phyloP scores from a whole-genome alignment of 2,329 filamentous ascomycete genomes.

The Aspergillus alliaceus region DNA sequence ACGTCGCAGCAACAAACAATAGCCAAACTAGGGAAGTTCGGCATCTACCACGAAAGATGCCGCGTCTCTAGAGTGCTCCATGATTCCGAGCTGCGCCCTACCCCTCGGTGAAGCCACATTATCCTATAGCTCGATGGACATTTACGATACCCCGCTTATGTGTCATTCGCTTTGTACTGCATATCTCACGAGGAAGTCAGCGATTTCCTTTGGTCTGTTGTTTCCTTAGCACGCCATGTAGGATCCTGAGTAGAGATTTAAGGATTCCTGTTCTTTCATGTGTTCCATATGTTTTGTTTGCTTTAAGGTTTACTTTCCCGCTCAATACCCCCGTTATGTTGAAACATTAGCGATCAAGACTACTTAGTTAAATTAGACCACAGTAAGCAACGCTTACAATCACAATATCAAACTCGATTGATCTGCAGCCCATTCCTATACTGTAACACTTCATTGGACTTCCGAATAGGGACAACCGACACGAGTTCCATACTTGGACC shows the following conservation, averaged over 20 bases:
- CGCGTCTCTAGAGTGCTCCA: background rate
- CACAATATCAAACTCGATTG: constrained; percentile 1
- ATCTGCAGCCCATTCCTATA: background rate
- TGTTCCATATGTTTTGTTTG: background rate
- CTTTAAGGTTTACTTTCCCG: background rate
- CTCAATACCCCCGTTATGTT: constrained; percentile 6
- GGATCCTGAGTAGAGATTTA: constrained; percentile 1
- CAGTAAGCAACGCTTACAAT: background rate
- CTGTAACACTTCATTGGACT: background rate
- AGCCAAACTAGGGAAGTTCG: background rate
- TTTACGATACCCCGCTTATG: background rate
- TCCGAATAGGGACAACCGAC: background rate
- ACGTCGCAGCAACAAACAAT: background rate
- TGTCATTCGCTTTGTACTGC: background rate
- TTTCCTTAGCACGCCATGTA: background rate
- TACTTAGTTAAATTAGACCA: background rate
- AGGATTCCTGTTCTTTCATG: background rate
- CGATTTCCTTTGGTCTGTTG: background rate
- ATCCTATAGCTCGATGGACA: background rate
- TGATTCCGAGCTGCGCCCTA: background rate
- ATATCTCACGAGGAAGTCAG: background rate
- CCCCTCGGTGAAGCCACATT: background rate
- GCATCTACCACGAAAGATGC: background rate
- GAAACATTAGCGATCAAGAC: background rate
- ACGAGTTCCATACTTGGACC: background rate